phyloP scores from a whole-genome alignment of 805 yeast species.

The Kockiozyma suomiensis region DNA sequence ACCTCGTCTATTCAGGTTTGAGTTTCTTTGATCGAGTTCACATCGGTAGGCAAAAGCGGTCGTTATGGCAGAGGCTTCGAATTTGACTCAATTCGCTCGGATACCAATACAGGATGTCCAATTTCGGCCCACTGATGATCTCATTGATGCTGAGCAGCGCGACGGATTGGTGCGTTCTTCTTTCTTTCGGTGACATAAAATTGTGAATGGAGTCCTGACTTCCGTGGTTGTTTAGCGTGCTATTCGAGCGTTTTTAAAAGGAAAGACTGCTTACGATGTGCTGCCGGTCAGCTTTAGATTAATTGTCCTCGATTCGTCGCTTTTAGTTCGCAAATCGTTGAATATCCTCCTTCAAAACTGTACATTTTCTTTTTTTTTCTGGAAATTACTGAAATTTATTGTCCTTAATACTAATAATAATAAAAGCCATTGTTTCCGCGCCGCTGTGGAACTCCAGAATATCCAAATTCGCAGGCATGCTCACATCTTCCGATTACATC shows the following conservation, averaged over 20 bases:
- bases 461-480: constrained; percentile 88
- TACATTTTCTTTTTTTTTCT: not conserved
- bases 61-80: not conserved
- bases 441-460: constrained; percentile 94
- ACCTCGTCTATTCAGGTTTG: too few species aligned
- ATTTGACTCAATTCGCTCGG: not conserved
- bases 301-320: constrained; percentile 88
- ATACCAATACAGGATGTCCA: constrained; percentile 25
- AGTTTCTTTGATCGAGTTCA: too few species aligned
- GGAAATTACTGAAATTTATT: not conserved
- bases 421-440: constrained; percentile 77
- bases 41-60: not conserved
- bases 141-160: constrained; percentile 28
- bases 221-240: constrained; percentile 53
- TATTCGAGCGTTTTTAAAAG: constrained; percentile 78
- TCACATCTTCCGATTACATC: constrained; percentile 89
- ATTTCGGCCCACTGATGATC: constrained; percentile 24
- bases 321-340: constrained; percentile 85
- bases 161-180: constrained; percentile 32
- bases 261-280: constrained; percentile 94
- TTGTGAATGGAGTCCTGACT: too few species aligned
- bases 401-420: not conserved
- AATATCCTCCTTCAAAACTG: constrained; percentile 86
- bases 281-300: constrained; percentile 92
- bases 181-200: too few species aligned